phyloP scores from a whole-genome alignment of 169 alveolate genomes.

The Besnoitia besnoiti region DNA sequence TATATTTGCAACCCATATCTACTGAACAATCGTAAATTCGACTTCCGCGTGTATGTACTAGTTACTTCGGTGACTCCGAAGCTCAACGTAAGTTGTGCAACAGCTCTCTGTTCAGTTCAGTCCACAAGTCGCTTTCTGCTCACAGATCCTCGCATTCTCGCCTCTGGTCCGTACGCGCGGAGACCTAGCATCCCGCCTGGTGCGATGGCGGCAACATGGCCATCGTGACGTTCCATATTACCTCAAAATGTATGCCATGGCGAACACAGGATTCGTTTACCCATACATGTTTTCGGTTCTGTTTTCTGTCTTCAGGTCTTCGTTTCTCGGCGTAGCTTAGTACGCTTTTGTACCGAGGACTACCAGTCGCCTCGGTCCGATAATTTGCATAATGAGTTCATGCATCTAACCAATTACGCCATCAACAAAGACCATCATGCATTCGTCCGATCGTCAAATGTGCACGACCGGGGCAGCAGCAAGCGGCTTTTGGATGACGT shows the following conservation, averaged over 20 bases:
- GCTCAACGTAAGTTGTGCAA: neutral
- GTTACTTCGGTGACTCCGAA: slow-evolving; percentile 88
- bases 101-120: neutral
- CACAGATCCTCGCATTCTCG: too few species aligned
- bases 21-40: slow-evolving; percentile 87
- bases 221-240: too few species aligned
- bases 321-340: slow-evolving; percentile 86
- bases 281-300: too few species aligned
- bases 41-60: slow-evolving; percentile 90
- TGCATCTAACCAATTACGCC: slow-evolving; percentile 92
- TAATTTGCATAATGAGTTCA: slow-evolving; percentile 76
- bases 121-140: too few species aligned
- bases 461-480: slow-evolving; percentile 81
- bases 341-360: slow-evolving; percentile 87
- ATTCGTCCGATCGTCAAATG: slow-evolving; percentile 76
- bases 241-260: too few species aligned
- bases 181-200: too few species aligned
- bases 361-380: slow-evolving; percentile 79
- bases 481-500: slow-evolving; percentile 81
- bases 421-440: slow-evolving; percentile 81
- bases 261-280: too few species aligned
- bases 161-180: too few species aligned
- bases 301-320: slow-evolving; percentile 81
- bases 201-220: too few species aligned
- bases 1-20: slow-evolving; percentile 87